Conservation (phyloP, 257 asterid species). For the Solanum commersonii region DNA sequence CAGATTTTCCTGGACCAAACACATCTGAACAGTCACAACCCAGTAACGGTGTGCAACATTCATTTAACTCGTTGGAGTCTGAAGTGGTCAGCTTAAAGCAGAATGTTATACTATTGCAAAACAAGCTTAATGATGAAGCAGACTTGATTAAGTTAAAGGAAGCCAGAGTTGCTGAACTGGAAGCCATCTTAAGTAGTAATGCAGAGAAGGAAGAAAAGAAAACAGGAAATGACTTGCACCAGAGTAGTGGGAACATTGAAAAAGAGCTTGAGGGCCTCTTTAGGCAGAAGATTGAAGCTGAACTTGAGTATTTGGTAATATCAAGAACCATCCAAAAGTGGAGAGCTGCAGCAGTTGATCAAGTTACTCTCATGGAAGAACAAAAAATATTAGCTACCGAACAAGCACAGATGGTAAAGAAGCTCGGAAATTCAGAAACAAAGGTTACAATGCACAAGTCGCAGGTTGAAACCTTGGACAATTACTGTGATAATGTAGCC, state of each 20-base stretch:
- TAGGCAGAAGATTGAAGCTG: conserved; percentile 67
- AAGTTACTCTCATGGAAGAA: conserved; percentile 36
- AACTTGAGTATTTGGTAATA: conserved; percentile 39
- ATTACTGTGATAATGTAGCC: conserved; percentile 24
- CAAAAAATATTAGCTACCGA: conserved; percentile 31
- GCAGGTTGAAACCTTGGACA: conserved; percentile 31
- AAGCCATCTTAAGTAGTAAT: conserved; percentile 6
- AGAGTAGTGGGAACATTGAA: conserved; percentile 10
- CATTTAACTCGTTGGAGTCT: conserved; percentile 18
- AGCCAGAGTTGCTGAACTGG: conserved; percentile 16
- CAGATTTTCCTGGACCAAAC: conserved; percentile 9
- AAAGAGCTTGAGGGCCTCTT: conserved; percentile 47
- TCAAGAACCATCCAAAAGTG: conserved; percentile 3
- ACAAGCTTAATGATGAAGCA: conserved; percentile 19
- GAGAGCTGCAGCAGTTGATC: conserved; percentile 36
- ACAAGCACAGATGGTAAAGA: conserved; percentile 32
- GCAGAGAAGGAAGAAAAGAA: conserved; percentile 5
- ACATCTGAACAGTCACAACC: conserved; percentile 12
- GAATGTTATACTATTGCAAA: conserved; percentile 4
- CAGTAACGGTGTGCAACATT: conserved; percentile 9
- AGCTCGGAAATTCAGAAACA: conserved; percentile 29
- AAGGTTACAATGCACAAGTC: conserved; percentile 37
- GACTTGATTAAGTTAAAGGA: conserved; percentile 15
- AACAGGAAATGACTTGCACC: background rate
- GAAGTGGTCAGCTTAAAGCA: conserved; percentile 18